Conservation (phyloP, 1,139 yeast genomes). For the Scheffersomyces stambukii region DNA sequence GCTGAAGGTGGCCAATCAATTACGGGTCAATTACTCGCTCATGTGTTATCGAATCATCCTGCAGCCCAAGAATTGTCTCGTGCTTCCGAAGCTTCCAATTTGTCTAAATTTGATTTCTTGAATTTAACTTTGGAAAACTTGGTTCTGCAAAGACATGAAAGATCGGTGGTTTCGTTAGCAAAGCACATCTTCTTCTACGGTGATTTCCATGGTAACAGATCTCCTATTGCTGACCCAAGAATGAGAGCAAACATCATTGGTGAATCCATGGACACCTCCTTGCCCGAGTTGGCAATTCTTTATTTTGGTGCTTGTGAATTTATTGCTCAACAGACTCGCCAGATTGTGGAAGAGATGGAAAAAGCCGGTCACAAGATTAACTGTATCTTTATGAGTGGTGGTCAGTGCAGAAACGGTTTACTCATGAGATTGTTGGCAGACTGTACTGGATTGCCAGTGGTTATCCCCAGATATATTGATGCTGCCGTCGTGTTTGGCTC, state of each 20-base stretch:
- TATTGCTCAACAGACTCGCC: constrained; percentile 96
- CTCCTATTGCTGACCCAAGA: constrained; percentile 90
- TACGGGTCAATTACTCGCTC: constrained; percentile 91
- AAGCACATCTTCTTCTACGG: constrained; percentile 89
- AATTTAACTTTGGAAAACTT: constrained; percentile 70
- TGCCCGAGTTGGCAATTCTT: constrained; percentile 78
- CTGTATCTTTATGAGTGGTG: constrained; percentile 88
- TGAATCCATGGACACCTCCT: constrained; percentile 82
- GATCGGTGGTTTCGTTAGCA: constrained; percentile 78
- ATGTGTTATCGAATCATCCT: constrained; percentile 86
- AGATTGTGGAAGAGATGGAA: constrained; percentile 83
- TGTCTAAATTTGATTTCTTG: constrained; percentile 78
- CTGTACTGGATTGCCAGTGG: constrained; percentile 87
- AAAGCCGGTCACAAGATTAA: constrained; percentile 71
- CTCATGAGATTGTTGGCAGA: constrained; percentile 88
- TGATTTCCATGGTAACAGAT: constrained; percentile 93
- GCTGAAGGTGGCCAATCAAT: constrained; percentile 99
- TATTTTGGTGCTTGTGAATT: constrained; percentile 95
- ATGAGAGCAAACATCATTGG: constrained; percentile 96
- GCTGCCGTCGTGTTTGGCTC: constrained; percentile 97
- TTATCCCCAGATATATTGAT: constrained; percentile 91
- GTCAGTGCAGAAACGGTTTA: constrained; percentile 90
- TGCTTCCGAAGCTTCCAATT: constrained; percentile 57
- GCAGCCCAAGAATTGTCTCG: constrained; percentile 70
- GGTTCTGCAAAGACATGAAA: constrained; percentile 48